Base-by-base conservation (phyloP, 2,329 filamentous ascomycete species). In the Sporothrix humicola region DNA sequence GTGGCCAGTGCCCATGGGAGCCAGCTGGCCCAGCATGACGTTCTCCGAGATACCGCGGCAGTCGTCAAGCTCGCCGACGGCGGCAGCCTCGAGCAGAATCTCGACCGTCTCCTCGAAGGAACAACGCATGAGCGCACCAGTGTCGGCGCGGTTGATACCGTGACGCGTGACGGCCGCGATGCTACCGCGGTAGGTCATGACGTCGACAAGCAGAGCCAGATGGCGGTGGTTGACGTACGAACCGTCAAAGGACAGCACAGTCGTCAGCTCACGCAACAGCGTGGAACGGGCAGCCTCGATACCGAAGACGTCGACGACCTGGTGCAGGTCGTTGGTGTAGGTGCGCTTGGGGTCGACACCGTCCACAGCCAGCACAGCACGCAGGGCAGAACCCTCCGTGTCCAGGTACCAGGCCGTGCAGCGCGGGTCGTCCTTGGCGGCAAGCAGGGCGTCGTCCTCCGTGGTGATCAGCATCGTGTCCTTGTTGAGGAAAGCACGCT, bases 71-170 rank as follows among this genome's bases (percentile, higher is more conserved):
- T 99, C 96, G 81, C 96, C 96, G 69, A 93, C 93, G 17, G 94
- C 94, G 31, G 96, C 96, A 75, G 96, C 97, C 81, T 99, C 96
- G 23, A 99, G 90, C 71, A 99, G 86, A 86, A 99, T 99, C 81
- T 99, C 97, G 56, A 99, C 96, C 0, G 96, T 99, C 83, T 99
- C 97, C 84, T 99, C 96, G 84, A 99, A 99, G 1, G 96, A 99
- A 87, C 97, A 99, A 82, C 96, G 92, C 96, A 99, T 99, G 79
- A 99, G 87, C 10, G 96, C 97, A 86, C 96, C 96, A 75, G 97
- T 99, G 81, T 99, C 96, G 37, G 95, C 94, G 79, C 96, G 91
- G 85, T 99, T 99, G 85, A 99, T 99, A 84, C 96, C 96, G 81
- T 99, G 96, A 83, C 96, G 93, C 73, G 96, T 99, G 76, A 99